A percentile compares a stretch with the other conserved stretches of the same genome.
Evolutionary conservation across 1,284 basidiomycete species (phyloP).

Genomic region (Microbotryomycetes sp.): DNA sequence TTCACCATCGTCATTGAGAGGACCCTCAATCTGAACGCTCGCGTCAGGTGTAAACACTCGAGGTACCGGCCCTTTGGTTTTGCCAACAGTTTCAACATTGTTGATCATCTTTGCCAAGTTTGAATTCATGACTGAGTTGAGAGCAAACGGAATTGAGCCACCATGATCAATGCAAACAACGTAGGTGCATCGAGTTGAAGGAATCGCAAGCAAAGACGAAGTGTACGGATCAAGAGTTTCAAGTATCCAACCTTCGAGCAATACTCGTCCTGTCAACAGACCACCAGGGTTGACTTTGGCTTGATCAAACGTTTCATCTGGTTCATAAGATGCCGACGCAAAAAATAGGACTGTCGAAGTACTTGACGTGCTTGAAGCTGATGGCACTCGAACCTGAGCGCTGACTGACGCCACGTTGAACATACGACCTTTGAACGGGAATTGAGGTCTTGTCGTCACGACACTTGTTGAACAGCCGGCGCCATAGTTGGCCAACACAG

Average conservation of each 20-base stretch:
- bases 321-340: slow-evolving; percentile 51
- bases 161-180: slow-evolving; percentile 83
- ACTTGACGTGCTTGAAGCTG: slow-evolving; percentile 45
- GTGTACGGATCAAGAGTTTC: slow-evolving; percentile 97
- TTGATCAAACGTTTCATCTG: slow-evolving; percentile 45
- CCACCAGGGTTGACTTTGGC: slow-evolving; percentile 69
- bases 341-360: slow-evolving; percentile 45
- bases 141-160: slow-evolving; percentile 74
- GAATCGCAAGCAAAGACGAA: slow-evolving; percentile 88
- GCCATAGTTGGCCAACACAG: slow-evolving; percentile 72
- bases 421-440: slow-evolving; percentile 85
- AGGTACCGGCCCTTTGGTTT: slow-evolving; percentile 33
- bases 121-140: slow-evolving; percentile 83
- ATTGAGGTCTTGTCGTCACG: slow-evolving; percentile 40
- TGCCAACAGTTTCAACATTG: slow-evolving; percentile 40
- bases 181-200: slow-evolving; percentile 84
- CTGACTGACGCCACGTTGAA: slow-evolving; percentile 73
- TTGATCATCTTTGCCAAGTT: slow-evolving; percentile 40
- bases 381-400: slow-evolving; percentile 53
- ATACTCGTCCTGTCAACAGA: slow-evolving; percentile 72
- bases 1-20: slow-evolving; percentile 29
- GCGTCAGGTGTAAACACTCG: slow-evolving; percentile 27
- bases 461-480: slow-evolving; percentile 57
- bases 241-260: slow-evolving; percentile 91
- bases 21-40: slow-evolving; percentile 36